phyloP scores from a whole-genome alignment of 164 flowering plant genomes.

The Chloranthus sessilifolius region DNA sequence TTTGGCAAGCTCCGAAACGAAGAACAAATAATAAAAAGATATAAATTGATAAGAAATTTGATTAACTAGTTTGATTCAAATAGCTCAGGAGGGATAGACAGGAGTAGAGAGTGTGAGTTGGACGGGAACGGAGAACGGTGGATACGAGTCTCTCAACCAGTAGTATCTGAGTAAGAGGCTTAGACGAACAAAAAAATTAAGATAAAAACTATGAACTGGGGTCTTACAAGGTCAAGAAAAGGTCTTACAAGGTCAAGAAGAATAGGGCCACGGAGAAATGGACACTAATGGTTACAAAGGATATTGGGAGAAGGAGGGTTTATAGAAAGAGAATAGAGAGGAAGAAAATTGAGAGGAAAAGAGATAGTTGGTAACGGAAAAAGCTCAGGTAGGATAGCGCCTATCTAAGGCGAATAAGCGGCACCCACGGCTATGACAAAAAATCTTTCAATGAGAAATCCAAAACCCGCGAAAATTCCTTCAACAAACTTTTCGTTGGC shows the following conservation, averaged over 20 bases:
- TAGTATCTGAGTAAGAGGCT: conserved; percentile 3
- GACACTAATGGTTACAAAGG: no score
- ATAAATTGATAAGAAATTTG: background rate
- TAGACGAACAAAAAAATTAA: background rate
- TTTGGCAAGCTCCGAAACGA: no score
- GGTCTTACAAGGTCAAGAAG: conserved; percentile 95
- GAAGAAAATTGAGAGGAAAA: background rate
- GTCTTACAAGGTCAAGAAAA: conserved; percentile 98
- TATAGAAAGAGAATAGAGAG: background rate
- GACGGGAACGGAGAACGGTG: conserved; percentile 18
- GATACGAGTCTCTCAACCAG: conserved; percentile 5
- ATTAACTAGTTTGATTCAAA: background rate
- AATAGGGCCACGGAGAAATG: conserved; percentile 2
- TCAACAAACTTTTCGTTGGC: no score
- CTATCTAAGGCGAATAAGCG: conserved; percentile 23
- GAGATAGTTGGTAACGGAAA: background rate
- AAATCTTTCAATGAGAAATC: background rate
- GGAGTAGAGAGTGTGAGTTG: conserved; percentile 50
- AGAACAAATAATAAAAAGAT: background rate
- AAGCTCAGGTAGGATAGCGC: conserved; percentile 93
- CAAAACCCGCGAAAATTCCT: no score
- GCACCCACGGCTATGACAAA: background rate
- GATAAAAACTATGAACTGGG: conserved; percentile 12
- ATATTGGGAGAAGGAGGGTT: conserved; percentile 8
- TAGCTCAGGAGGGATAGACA: conserved; percentile 97